Base-by-base conservation (phyloP, 768 basidiomycete genomes). In the Hortiboletus campestris region DNA sequence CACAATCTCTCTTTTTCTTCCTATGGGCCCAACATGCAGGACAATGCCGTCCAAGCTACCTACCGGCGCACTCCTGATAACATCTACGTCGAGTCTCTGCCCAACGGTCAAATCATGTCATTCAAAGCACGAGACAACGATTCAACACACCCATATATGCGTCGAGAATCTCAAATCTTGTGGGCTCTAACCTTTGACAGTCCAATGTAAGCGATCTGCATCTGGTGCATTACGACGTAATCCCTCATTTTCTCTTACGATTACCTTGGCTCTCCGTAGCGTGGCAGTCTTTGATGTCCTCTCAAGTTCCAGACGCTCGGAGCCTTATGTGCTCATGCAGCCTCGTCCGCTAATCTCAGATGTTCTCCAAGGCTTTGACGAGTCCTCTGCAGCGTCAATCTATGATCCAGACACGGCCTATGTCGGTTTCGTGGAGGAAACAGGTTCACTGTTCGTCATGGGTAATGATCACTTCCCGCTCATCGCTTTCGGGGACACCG, bases 1-100 rank as follows among this genome's bases (percentile, higher is more conserved):
- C 96, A 98, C 63, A 90, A 90, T 50, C 80, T 98, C 16, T 85
- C 86, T 0, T 97, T 94, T 72, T 96, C 95, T 0, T 84, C 87
- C 0, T 98, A 98, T 70, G 92, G 94, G 0, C 94, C 96, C 6
- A 95, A 95, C 69, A 93, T 89, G 66, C 85, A 88, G 70, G 91
- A 95, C 67, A 83, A 81, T 59, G 74, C 80, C 9, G 64, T 86
- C 13, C 94, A 96, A 66, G 74, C 83, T 6, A 69, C 82, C 11
- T 98, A 96, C 75, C 80, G 78, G 8, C 84, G 80, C 36, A 88
- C 91, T 2, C 84, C 85, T 38, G 94, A 97, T 69, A 81, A 87
- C 56, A 73, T 78, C 28, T 96, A 96, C 71, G 81, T 94, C 42
- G 91, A 94, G 63, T 81, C 88, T 28, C 76, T 90, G 3, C 85